Base-by-base conservation (phyloP, 2,329 filamentous ascomycete species). In the Sarocladiaceae sp. region DNA sequence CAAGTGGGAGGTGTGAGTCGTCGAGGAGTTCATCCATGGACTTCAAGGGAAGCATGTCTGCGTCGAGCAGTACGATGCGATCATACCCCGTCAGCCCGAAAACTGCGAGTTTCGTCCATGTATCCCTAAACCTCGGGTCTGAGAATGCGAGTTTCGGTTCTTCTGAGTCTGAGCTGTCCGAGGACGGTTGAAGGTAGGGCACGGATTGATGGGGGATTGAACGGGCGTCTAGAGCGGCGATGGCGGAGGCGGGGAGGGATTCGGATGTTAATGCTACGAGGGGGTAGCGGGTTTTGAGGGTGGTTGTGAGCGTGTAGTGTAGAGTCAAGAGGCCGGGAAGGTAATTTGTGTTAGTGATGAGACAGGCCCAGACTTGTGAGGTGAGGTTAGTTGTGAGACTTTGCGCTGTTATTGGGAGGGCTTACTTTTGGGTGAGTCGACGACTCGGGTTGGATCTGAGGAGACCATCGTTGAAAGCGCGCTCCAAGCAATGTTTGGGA, bases 21-120 rank as follows among this genome's bases (percentile, higher is more conserved):
- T 89, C 83, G 89, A 96, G 95, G 59, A 96, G 74, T 72, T 95
- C 90, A 66, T 96, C 91, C 88, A 96, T 96, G 69, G 95, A 95
- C 61, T 77, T 77, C 58, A 86, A 70, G 7, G 90, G 83, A 49
- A 96, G 72, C 90, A 96, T 96, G 71, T 96, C 91, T 62, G 86
- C 87, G 71, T 96, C 91, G 52, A 96, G 77, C 70, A 90, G 87
- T 31, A 95, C 87, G 29, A 96, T 82, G 36, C 90, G 81, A 23
- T 85, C 77, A 71, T 92, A 96, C 65, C 92, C 83, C 17, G 77
- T 77, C 28, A 96, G 75, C 20, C 81, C 84, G 66, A 95, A 96
- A 5, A 87, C 83, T 15, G 85, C 81, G 25, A 96, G 80, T 71
- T 96, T 96, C 68, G 80, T 88, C 90, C 90, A 96, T 76, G 87